Evolutionary conservation across 2,329 filamentous ascomycete species (phyloP), one percentile per base, ranked within the genome.

Genomic region (Stachybotrys echinatus): DNA sequence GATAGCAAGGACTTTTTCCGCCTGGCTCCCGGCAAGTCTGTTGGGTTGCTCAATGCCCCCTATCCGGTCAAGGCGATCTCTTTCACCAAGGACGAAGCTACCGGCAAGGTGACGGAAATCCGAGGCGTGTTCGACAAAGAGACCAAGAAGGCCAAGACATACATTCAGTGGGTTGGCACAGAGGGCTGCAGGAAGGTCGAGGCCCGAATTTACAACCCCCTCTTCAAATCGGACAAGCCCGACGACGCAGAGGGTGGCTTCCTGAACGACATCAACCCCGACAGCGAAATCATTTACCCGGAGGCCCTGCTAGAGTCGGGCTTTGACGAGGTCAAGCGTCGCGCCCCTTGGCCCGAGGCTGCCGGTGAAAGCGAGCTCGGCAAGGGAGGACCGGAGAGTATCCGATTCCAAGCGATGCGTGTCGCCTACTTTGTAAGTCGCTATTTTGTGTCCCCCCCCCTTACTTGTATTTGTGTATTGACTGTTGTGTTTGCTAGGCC

Each of bases 321-420:
- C 1, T 87, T 96, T 58, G 81, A 89, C 42, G 88, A 95, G 61
- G 81, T 97, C 23, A 80, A 74, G 57, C 70, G 73, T 42, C 74
- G 84, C 23, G 89, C 88, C 4, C 90, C 89, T 6, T 95, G 90
- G 90, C 89, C 90, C 2, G 85, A 88, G 66, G 82, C 85, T 42
- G 86, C 83, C 6, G 88, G 87, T 12, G 88, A 91, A 66, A 80
- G 73, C 52, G 77, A 82, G 56, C 72, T 78, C 50, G 80, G 77
- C 12, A 80, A 77, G 57, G 76, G 75, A 12, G 87, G 85, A 1
- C 81, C 82, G 21, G 88, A 89, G 70, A 87, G 79, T 49, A 86
- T 96, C 6, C 79, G 92, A 45, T 97, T 97, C 78, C 92, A 97
- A 75, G 92, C 84, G 3, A 84, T 96, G 77, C 80, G 92, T 22